phyloP scores from a whole-genome alignment of 306 rosid genomes.

The Acacia melanoxylon region DNA sequence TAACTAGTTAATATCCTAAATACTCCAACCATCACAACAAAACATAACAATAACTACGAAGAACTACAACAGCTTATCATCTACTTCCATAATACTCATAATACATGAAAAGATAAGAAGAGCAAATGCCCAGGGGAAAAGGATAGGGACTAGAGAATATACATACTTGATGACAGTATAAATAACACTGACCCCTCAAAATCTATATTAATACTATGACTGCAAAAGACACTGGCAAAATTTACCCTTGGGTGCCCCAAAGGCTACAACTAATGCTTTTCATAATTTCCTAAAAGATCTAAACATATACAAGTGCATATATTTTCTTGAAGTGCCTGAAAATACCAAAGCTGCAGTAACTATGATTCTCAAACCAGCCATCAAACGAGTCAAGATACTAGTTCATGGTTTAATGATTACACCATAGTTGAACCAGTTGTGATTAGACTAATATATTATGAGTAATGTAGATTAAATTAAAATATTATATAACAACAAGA shows the following conservation, averaged over 20 bases:
- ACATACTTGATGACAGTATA: neutral
- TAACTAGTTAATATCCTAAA: neutral
- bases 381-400: neutral
- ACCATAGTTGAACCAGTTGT: neutral
- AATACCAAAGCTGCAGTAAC: neutral
- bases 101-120: neutral
- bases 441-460: neutral
- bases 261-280: neutral
- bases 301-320: neutral
- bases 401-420: neutral
- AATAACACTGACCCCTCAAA: neutral
- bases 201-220: neutral
- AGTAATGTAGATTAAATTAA: neutral
- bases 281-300: neutral
- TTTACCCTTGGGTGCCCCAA: neutral
- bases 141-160: neutral
- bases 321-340: neutral
- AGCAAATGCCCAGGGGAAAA: neutral
- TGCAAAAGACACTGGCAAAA: neutral
- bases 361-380: neutral
- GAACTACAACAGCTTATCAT: too few species aligned
- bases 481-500: too few species aligned
- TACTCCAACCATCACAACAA: neutral
- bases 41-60: neutral
- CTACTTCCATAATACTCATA: neutral